Conservation (phyloP, 2,329 filamentous ascomycete species). For the Colletotrichum gloeosporioides region DNA sequence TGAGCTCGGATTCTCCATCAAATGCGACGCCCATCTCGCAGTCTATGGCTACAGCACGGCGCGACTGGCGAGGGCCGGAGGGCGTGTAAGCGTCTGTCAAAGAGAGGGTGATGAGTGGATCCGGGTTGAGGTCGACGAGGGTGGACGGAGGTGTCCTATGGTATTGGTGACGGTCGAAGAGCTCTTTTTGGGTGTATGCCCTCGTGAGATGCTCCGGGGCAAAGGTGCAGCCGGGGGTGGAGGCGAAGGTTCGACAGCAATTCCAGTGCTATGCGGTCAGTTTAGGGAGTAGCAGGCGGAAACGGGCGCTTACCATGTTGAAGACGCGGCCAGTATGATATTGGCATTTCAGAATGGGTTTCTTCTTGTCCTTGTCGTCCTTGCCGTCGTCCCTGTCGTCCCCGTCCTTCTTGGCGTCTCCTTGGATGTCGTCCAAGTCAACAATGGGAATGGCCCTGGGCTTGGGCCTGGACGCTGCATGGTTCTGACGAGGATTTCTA, state of each 20-base stretch:
- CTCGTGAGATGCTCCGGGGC: constrained; percentile 29
- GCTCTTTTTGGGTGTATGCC: constrained; percentile 27
- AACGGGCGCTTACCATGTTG: constrained; percentile 26
- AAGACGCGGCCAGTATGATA: constrained; percentile 33
- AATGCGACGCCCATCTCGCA: constrained; percentile 59
- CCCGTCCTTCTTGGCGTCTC: not conserved
- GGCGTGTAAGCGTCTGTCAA: not conserved
- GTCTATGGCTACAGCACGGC: constrained; percentile 50
- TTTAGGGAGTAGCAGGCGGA: not conserved
- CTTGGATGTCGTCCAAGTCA: not conserved
- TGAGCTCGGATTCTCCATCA: constrained; percentile 53
- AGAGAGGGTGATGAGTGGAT: not conserved
- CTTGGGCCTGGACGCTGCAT: not conserved
- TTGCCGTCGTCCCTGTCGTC: not conserved
- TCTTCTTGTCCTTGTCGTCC: constrained; percentile 4
- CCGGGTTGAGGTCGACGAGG: not conserved
- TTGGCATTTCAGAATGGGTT: constrained; percentile 26
- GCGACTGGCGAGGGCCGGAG: not conserved
- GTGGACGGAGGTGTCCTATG: not conserved
- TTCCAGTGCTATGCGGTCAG: constrained; percentile 30
- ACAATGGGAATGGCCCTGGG: not conserved
- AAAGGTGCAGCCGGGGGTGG: constrained; percentile 28
- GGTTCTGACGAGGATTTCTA: not conserved
- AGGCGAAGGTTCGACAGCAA: constrained; percentile 31
- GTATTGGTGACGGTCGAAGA: constrained; percentile 20